These are phyloP conservation scores for Trichoderma virens DNA, from an alignment of 495 filamentous ascomycete species.

Conservation along the genomic window DNA sequence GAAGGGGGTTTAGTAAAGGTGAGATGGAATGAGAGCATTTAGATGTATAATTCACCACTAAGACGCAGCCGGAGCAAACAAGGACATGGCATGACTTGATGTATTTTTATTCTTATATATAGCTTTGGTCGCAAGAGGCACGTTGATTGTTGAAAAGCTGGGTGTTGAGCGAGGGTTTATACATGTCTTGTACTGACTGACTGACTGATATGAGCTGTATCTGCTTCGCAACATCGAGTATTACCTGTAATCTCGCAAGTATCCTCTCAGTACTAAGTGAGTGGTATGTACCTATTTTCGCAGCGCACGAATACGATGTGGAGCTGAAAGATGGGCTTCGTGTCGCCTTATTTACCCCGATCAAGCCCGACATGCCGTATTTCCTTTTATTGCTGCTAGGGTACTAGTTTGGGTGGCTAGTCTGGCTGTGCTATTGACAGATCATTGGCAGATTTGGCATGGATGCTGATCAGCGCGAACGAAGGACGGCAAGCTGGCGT, in stretches of 20 bases:
- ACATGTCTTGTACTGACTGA: not conserved
- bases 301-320: not conserved
- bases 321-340: not conserved
- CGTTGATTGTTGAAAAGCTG: not conserved
- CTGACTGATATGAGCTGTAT: too few species aligned
- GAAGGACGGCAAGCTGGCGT: not conserved
- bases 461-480: not conserved
- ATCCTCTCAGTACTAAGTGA: too few species aligned
- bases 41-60: conserved; percentile 1
- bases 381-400: not conserved
- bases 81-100: not conserved
- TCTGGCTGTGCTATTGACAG: not conserved
- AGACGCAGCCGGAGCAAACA: conserved; percentile 3
- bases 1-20: not conserved
- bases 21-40: not conserved
- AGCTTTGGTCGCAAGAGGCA: not conserved
- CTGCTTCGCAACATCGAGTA: too few species aligned
- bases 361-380: too few species aligned
- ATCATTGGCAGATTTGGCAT: not conserved
- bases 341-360: not conserved
- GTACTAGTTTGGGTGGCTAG: not conserved
- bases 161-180: not conserved
- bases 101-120: conserved; percentile 5
- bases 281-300: too few species aligned
- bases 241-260: not conserved